Evolutionary conservation across 2,329 filamentous ascomycete genomes (phyloP).

Genomic region (Fusarium torulosum): DNA sequence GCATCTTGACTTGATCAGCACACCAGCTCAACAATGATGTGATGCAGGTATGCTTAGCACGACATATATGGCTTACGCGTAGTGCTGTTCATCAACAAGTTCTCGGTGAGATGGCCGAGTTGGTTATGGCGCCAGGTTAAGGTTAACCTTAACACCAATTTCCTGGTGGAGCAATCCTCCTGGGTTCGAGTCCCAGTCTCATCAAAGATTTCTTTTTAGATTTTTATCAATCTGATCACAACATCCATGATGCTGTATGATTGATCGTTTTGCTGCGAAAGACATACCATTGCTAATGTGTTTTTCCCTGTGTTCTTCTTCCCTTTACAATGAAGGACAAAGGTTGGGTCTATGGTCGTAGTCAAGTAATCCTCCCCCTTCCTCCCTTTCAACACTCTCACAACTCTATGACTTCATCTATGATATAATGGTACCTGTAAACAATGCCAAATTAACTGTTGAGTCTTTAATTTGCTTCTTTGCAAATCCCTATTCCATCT

Average conservation of each 20-base stretch:
- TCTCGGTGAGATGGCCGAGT: slow-evolving; percentile 48
- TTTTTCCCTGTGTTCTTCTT: background rate
- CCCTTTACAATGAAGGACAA: background rate
- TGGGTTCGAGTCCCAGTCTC: slow-evolving; percentile 50
- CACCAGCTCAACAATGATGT: background rate
- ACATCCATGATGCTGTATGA: background rate
- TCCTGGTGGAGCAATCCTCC: slow-evolving; percentile 50
- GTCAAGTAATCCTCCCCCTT: too few relatives aligned
- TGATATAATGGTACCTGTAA: slow-evolving; percentile 9
- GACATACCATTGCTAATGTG: too few relatives aligned
- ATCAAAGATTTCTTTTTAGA: slow-evolving; percentile 36
- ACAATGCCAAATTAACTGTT: background rate
- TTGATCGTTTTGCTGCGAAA: too few relatives aligned
- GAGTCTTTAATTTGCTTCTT: slow-evolving; percentile 18
- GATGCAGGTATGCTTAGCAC: fast-evolving
- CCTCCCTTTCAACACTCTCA: background rate
- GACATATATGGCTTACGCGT: fast-evolving
- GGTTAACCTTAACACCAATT: slow-evolving; percentile 47
- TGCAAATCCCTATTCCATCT: background rate
- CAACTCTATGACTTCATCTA: slow-evolving; percentile 19
- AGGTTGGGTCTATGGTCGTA: too few relatives aligned
- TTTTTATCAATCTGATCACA: background rate
- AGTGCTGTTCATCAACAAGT: background rate
- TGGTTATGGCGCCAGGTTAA: slow-evolving; percentile 50
- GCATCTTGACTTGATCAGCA: slow-evolving; percentile 6